phyloP scores from a whole-genome alignment of 2,329 filamentous ascomycete genomes.

The Fusarium penzigii region DNA sequence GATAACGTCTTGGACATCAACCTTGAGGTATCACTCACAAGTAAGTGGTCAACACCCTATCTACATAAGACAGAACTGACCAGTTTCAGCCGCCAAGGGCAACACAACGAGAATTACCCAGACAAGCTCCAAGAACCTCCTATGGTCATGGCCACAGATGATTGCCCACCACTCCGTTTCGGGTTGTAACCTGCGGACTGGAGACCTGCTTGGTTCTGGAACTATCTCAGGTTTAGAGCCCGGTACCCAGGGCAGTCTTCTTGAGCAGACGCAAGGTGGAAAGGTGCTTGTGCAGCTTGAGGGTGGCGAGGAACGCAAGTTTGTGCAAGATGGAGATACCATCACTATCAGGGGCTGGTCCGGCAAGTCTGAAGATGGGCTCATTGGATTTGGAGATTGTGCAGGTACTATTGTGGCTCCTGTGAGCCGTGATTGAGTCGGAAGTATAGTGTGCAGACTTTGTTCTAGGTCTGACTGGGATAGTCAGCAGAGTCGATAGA shows the following conservation, averaged over 20 bases:
- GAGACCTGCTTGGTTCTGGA: conserved; percentile 75
- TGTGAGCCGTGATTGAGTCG: too few relatives aligned
- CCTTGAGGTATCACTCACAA: conserved; percentile 40
- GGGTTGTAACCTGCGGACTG: conserved; percentile 72
- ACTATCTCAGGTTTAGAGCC: conserved; percentile 67
- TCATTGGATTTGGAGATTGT: conserved; percentile 25
- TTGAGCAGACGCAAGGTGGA: conserved; percentile 72
- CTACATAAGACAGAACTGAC: background rate
- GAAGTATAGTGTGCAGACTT: too few relatives aligned
- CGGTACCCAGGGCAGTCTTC: conserved; percentile 67
- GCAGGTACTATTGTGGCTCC: too few relatives aligned
- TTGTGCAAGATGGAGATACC: conserved; percentile 23
- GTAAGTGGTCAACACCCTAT: conserved; percentile 28
- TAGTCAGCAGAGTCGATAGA: too few relatives aligned
- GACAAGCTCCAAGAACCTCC: conserved; percentile 46
- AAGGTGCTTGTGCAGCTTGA: conserved; percentile 63
- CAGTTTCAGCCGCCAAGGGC: conserved; percentile 29
- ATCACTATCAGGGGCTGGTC: conserved; percentile 22
- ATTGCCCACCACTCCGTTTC: conserved; percentile 77
- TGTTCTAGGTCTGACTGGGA: too few relatives aligned
- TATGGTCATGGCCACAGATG: conserved; percentile 86
- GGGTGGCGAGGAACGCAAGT: conserved; percentile 52
- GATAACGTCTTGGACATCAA: conserved; percentile 39
- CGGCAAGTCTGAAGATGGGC: conserved; percentile 4
- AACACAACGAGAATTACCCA: conserved; percentile 29